A percentile compares a stretch with the other conserved stretches of the same genome.
These are phyloP conservation scores for Venturia aucupariae DNA, from an alignment of 2,329 filamentous ascomycete species.

Conservation along the genomic window DNA sequence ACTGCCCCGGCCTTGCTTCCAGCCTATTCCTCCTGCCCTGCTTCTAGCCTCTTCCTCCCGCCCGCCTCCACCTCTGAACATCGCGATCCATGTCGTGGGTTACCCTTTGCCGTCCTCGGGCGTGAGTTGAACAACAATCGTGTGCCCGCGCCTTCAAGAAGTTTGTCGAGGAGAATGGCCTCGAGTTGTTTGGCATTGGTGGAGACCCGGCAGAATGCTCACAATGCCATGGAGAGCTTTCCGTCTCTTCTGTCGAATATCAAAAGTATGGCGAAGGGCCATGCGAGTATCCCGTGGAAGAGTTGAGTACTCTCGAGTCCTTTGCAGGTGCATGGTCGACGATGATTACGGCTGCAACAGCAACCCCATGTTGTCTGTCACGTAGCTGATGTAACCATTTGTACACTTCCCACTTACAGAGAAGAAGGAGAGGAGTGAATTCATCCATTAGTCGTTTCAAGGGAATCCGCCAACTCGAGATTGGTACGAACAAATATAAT, in stretches of 20 bases:
- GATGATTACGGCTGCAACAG: too few species aligned
- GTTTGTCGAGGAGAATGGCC: slow-evolving; percentile 59
- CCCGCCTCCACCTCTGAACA: slow-evolving; percentile 40
- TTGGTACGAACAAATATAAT: too few species aligned
- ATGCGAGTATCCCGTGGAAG: neutral
- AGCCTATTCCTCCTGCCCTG: neutral
- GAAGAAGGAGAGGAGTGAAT: too few species aligned
- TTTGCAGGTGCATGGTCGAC: too few species aligned
- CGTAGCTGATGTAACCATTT: too few species aligned
- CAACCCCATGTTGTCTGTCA: too few species aligned
- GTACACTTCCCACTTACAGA: too few species aligned
- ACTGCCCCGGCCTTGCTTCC: neutral
- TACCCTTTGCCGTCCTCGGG: slow-evolving; percentile 64
- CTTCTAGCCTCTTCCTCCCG: neutral
- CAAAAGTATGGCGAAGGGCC: slow-evolving; percentile 65
- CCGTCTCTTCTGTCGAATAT: slow-evolving; percentile 93
- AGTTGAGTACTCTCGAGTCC: neutral
- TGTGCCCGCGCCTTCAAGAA: slow-evolving; percentile 54
- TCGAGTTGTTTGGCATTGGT: slow-evolving; percentile 71
- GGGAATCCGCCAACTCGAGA: too few species aligned
- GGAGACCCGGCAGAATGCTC: slow-evolving; percentile 53
- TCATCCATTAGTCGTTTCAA: too few species aligned
- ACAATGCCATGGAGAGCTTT: slow-evolving; percentile 98
- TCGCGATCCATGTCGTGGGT: slow-evolving; percentile 68
- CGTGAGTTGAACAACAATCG: slow-evolving; percentile 54